Percentiles rank a stretch among this genome's conserved stretches.
Conservation (phyloP, 208 protist species). For the Wallacemonas sp. region DNA sequence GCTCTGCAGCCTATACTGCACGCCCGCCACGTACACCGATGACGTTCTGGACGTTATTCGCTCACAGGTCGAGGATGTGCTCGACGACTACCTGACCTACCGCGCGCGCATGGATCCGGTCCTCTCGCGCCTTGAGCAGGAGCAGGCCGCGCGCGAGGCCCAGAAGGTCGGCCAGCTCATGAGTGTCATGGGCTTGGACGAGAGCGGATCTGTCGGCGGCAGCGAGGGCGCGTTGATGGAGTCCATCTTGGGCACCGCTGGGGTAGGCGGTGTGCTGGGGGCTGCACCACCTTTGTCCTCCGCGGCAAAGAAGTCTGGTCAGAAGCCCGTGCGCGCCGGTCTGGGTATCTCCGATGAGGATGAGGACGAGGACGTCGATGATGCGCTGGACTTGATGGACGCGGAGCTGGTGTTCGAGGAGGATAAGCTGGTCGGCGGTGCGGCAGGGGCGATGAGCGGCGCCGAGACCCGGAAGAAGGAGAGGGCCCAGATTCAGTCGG, state of each 20-base stretch:
- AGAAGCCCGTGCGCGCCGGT: slow-evolving; percentile 13
- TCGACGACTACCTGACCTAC: slow-evolving; percentile 75
- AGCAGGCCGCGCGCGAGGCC: slow-evolving; percentile 40
- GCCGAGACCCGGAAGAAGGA: slow-evolving; percentile 37
- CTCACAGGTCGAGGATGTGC: slow-evolving; percentile 62
- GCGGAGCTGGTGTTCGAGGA: slow-evolving; percentile 14
- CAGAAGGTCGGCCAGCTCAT: slow-evolving; percentile 51
- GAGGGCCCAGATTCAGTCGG: slow-evolving; percentile 62
- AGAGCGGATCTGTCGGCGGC: too few relatives aligned
- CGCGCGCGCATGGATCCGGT: slow-evolving; percentile 72
- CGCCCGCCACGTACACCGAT: slow-evolving; percentile 55
- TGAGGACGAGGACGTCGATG: slow-evolving; percentile 31
- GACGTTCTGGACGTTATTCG: slow-evolving; percentile 68
- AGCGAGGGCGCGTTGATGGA: not conserved
- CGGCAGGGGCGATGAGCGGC: slow-evolving; percentile 7
- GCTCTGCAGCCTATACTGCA: slow-evolving; percentile 53
- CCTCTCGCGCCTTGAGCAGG: slow-evolving; percentile 54
- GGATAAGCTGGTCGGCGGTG: slow-evolving; percentile 21
- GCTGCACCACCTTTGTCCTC: not conserved
- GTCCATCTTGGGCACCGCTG: too few relatives aligned
- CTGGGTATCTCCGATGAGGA: slow-evolving; percentile 26
- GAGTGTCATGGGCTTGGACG: slow-evolving; percentile 43
- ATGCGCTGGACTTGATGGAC: slow-evolving; percentile 1
- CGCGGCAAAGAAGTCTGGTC: not conserved
- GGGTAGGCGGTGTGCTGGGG: too few relatives aligned